Evolutionary conservation across 345 rosid genomes (phyloP).

Genomic region (Salix suchowensis): DNA sequence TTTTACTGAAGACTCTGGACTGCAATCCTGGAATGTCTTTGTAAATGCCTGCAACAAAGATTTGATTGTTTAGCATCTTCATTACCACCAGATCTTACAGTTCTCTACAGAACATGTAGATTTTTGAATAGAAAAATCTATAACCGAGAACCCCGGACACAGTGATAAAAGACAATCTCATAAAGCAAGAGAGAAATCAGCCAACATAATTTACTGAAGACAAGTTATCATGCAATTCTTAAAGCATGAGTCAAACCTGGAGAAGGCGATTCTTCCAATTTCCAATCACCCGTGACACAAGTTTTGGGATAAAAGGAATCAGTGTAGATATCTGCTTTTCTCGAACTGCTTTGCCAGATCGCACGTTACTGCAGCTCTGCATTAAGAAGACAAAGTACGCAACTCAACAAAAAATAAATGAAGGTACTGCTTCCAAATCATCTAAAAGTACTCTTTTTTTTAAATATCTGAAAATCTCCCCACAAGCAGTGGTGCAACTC

Average conservation of each 20-base stretch:
- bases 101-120: not conserved
- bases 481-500: not conserved
- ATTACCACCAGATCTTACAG: not conserved
- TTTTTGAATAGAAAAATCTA: no score
- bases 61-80: conserved; percentile 8
- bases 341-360: conserved; percentile 36
- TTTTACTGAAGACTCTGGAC: conserved; percentile 57
- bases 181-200: conserved; percentile 8
- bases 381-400: conserved; percentile 12
- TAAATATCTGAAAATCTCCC: not conserved
- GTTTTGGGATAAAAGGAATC: conserved; percentile 64
- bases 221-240: not conserved
- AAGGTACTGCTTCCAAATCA: not conserved
- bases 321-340: conserved; percentile 48
- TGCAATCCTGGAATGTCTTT: conserved; percentile 50
- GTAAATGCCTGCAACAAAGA: conserved; percentile 72
- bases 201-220: not conserved
- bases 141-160: not conserved
- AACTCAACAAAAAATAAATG: not conserved
- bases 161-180: not conserved
- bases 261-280: conserved; percentile 61
- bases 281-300: conserved; percentile 38
- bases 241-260: conserved; percentile 46
- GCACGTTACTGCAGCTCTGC: conserved; percentile 44
- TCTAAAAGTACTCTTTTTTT: not conserved